Percentiles rank a stretch among this genome's conserved stretches.
Conservation (phyloP, 495 filamentous ascomycete species). For the Lasiosphaeris hirsuta region DNA sequence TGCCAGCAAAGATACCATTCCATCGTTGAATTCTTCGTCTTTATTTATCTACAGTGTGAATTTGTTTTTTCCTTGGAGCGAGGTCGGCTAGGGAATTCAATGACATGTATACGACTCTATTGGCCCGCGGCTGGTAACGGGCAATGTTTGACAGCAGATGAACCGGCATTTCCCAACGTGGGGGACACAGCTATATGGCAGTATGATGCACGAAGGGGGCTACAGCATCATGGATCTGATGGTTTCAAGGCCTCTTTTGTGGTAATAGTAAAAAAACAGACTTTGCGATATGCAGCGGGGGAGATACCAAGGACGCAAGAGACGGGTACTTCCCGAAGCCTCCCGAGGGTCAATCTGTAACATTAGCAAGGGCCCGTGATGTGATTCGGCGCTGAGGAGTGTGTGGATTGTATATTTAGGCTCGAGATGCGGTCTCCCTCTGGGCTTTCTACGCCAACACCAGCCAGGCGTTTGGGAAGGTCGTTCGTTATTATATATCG, state of each 20-base stretch:
- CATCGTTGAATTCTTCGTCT: background rate
- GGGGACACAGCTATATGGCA: no score
- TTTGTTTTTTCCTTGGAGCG: background rate
- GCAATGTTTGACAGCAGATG: no score
- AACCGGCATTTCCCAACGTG: no score
- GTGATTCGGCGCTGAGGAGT: conserved; percentile 4
- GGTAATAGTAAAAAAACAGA: conserved; percentile 2
- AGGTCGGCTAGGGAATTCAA: background rate
- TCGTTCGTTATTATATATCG: conserved; percentile 5
- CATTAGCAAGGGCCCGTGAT: conserved; percentile 8
- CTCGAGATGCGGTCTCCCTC: background rate
- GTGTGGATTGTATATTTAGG: conserved; percentile 9
- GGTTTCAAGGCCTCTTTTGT: background rate
- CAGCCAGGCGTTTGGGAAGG: conserved; percentile 7
- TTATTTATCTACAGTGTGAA: background rate
- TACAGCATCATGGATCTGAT: background rate
- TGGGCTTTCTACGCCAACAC: conserved; percentile 2
- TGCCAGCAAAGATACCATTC: conserved; percentile 15
- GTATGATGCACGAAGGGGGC: background rate
- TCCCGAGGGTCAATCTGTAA: conserved; percentile 16
- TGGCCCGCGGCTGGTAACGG: no score
- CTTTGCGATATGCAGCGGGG: background rate
- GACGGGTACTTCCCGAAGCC: background rate
- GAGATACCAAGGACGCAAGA: conserved; percentile 10
- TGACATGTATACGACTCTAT: background rate